Conservation (phyloP, 768 basidiomycete genomes). For the Boletales sp. region DNA sequence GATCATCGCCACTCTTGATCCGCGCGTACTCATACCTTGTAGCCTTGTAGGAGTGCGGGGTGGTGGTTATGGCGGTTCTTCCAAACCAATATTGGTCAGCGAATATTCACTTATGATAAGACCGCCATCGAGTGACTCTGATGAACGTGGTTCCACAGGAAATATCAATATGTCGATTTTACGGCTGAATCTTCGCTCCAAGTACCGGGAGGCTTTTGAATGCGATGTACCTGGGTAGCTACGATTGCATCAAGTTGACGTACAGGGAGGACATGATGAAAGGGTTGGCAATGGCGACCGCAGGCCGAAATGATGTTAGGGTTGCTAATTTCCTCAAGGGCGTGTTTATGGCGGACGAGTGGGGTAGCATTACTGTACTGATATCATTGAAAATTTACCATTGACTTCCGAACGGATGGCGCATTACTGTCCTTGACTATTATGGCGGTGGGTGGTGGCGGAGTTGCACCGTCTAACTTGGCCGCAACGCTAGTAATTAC, state of each 20-base stretch:
- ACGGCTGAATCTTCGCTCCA: conserved; percentile 17
- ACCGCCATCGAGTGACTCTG: neutral
- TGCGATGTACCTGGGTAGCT: conserved; percentile 33
- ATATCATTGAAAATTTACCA: too few relatives aligned
- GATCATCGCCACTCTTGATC: neutral
- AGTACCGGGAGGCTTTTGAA: conserved; percentile 40
- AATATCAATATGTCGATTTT: conserved; percentile 27
- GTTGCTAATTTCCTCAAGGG: conserved; percentile 7
- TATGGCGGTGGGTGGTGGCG: too few relatives aligned
- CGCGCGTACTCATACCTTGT: neutral
- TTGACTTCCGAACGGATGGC: too few relatives aligned
- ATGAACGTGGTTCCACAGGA: conserved; percentile 35
- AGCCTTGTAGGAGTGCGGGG: conserved; percentile 27
- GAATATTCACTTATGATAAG: too few relatives aligned
- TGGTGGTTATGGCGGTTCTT: conserved; percentile 2
- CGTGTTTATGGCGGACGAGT: conserved; percentile 2
- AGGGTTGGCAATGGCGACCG: conserved; percentile 32
- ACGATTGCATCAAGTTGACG: conserved; percentile 39
- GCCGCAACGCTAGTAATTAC: too few relatives aligned
- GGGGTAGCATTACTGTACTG: too few relatives aligned
- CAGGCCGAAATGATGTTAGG: neutral
- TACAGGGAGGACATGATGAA: conserved; percentile 40
- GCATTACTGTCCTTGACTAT: too few relatives aligned
- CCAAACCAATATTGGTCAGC: too few relatives aligned
- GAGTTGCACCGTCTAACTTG: too few relatives aligned